Percentiles rank a stretch among this genome's conserved stretches.
Conservation (phyloP, 352 stramenopile species). For the Aphanomyces euteiches region DNA sequence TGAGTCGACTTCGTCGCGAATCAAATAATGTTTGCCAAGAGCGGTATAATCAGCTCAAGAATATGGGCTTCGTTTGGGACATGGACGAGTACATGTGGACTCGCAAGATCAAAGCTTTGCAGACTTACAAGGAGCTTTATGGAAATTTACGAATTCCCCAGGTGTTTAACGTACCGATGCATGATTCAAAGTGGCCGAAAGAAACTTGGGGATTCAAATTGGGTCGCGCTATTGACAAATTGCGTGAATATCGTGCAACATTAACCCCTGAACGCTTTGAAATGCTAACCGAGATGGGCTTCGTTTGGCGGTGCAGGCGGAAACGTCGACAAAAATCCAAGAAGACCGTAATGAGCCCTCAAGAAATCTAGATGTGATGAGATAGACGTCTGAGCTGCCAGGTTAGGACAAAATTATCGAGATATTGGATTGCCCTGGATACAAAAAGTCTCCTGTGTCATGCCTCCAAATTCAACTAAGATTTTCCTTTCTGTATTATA, state of each 20-base stretch:
- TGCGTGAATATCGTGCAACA: not conserved
- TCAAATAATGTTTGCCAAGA: not conserved
- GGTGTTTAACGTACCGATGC: constrained; percentile 22
- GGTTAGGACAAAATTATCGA: too few species aligned
- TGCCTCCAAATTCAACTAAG: too few species aligned
- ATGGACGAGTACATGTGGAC: constrained; percentile 22
- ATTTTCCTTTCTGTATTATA: too few species aligned
- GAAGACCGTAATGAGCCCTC: not conserved
- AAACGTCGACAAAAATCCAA: constrained; percentile 6
- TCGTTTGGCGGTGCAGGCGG: constrained; percentile 9
- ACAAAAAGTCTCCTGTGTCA: too few species aligned
- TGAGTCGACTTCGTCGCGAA: constrained; percentile 8
- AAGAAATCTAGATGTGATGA: too few species aligned
- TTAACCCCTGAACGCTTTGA: not conserved
- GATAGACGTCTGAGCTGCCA: too few species aligned
- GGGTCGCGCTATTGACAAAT: constrained; percentile 38
- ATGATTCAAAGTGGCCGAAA: constrained; percentile 15
- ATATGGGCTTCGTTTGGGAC: constrained; percentile 27
- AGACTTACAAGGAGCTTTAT: constrained; percentile 9
- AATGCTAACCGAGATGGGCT: constrained; percentile 4
- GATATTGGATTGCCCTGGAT: too few species aligned
- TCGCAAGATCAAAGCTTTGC: constrained; percentile 10
- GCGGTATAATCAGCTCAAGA: not conserved
- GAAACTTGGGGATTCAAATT: constrained; percentile 19
- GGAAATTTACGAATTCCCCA: constrained; percentile 18